Evolutionary conservation across 352 stramenopile genomes (phyloP).

Genomic region (Globisporangium canariense): DNA sequence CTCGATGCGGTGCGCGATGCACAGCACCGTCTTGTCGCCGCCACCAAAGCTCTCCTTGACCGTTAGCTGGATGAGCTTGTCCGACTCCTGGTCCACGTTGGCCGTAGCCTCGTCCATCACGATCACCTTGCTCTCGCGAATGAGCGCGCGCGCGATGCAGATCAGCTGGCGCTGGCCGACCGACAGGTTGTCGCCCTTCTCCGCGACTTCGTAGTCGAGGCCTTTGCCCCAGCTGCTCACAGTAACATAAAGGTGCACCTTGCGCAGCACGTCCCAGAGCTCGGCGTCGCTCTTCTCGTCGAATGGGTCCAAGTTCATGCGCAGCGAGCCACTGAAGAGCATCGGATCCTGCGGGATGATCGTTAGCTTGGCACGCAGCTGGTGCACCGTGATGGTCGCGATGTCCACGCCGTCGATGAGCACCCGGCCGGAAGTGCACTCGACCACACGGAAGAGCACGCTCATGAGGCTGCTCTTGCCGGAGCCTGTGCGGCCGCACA

Average conservation of each 20-base stretch:
- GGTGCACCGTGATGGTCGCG: constrained; percentile 24
- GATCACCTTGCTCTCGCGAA: constrained; percentile 81
- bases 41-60: constrained; percentile 57
- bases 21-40: constrained; percentile 82
- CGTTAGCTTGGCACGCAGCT: constrained; percentile 29
- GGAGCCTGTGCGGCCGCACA: constrained; percentile 34
- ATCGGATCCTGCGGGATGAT: constrained; percentile 89
- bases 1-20: constrained; percentile 91
- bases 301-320: constrained; percentile 90
- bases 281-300: constrained; percentile 50
- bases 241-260: constrained; percentile 24
- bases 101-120: constrained; percentile 96
- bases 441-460: constrained; percentile 39
- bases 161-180: constrained; percentile 93
- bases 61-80: constrained; percentile 76
- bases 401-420: constrained; percentile 88
- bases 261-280: constrained; percentile 28
- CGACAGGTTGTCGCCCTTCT: constrained; percentile 92
- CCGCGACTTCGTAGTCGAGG: constrained; percentile 80
- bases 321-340: constrained; percentile 86
- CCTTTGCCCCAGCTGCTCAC: constrained; percentile 20
- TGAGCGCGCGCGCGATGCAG: constrained; percentile 91
- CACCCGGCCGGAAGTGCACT: constrained; percentile 43
- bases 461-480: constrained; percentile 37
- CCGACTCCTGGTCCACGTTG: constrained; percentile 77